These are phyloP conservation scores for Solanum paucissectum DNA, from an alignment of 257 asterid genomes.

Conservation along the genomic window DNA sequence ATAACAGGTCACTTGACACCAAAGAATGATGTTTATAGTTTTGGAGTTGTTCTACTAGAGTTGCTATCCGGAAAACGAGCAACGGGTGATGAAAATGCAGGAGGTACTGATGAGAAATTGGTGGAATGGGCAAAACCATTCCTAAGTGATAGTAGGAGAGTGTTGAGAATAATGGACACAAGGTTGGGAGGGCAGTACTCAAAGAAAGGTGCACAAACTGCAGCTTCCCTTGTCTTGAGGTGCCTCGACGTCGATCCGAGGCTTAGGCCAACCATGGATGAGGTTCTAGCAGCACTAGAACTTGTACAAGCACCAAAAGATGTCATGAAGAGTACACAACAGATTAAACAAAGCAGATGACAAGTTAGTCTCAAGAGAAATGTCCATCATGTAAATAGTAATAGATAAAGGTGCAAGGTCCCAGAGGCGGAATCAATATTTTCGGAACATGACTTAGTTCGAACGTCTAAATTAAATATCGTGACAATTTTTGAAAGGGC, in stretches of 20 bases:
- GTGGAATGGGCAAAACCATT: slow-evolving; percentile 65
- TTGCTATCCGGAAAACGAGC: slow-evolving; percentile 36
- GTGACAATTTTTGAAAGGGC: no score
- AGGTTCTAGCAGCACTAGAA: slow-evolving; percentile 27
- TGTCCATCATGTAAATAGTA: not conserved
- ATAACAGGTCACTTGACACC: slow-evolving; percentile 34
- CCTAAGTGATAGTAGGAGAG: slow-evolving; percentile 30
- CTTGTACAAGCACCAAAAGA: slow-evolving; percentile 23
- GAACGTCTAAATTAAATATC: no score
- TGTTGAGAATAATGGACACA: slow-evolving; percentile 62
- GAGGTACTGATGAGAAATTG: slow-evolving; percentile 38
- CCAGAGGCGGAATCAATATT: not conserved
- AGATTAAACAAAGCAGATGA: not conserved
- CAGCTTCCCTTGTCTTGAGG: slow-evolving; percentile 34
- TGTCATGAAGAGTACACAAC: slow-evolving; percentile 1
- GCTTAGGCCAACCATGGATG: slow-evolving; percentile 38
- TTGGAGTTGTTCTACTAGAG: slow-evolving; percentile 33
- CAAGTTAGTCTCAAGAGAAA: not conserved
- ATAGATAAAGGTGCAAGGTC: not conserved
- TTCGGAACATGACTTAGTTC: not conserved
- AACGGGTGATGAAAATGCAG: slow-evolving; percentile 41
- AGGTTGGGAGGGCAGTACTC: slow-evolving; percentile 55
- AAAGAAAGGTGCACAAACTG: slow-evolving; percentile 43
- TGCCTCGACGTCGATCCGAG: slow-evolving; percentile 41
- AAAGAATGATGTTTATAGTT: slow-evolving; percentile 37